phyloP scores from a whole-genome alignment of 1,284 basidiomycete species.

The Uromyces viciae-fabae region DNA sequence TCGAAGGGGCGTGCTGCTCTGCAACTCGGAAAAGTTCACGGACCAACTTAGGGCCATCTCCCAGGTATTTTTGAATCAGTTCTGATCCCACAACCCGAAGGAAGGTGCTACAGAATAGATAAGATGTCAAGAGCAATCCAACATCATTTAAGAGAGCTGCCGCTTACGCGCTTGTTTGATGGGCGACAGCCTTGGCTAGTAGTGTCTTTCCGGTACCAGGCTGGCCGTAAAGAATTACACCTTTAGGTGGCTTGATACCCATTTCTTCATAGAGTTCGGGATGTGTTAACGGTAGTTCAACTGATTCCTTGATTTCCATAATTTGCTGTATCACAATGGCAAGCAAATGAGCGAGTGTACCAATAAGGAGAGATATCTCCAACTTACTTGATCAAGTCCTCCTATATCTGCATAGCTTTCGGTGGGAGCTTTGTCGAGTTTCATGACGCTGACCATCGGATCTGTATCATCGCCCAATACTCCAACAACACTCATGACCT shows the following conservation, averaged over 20 bases:
- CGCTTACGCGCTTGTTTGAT: slow-evolving; percentile 66
- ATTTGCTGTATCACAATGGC: slow-evolving; percentile 9
- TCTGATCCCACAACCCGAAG: slow-evolving; percentile 96
- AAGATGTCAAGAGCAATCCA: neutral
- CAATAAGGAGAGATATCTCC: slow-evolving; percentile 25
- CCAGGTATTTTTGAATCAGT: slow-evolving; percentile 97
- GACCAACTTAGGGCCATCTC: slow-evolving; percentile 67
- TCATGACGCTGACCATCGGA: slow-evolving; percentile 80
- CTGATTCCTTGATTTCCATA: slow-evolving; percentile 70
- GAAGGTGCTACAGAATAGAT: slow-evolving; percentile 78
- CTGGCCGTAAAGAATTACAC: slow-evolving; percentile 97
- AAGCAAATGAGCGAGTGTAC: neutral
- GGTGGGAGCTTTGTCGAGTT: slow-evolving; percentile 75
- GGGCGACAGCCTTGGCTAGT: slow-evolving; percentile 95
- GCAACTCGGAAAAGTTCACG: slow-evolving; percentile 58
- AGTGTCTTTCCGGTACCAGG: slow-evolving; percentile 98
- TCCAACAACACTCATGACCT: slow-evolving; percentile 90
- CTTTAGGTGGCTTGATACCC: slow-evolving; percentile 98
- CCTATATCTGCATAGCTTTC: slow-evolving; percentile 99
- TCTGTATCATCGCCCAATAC: slow-evolving; percentile 96
- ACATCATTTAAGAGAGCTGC: neutral
- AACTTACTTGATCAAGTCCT: slow-evolving; percentile 92
- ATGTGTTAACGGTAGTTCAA: slow-evolving; percentile 94
- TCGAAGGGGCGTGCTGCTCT: slow-evolving; percentile 57
- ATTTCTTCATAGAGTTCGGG: slow-evolving; percentile 99